These are phyloP conservation scores for Leishmania martiniquensis DNA, from an alignment of 208 protist species.

Conservation along the genomic window DNA sequence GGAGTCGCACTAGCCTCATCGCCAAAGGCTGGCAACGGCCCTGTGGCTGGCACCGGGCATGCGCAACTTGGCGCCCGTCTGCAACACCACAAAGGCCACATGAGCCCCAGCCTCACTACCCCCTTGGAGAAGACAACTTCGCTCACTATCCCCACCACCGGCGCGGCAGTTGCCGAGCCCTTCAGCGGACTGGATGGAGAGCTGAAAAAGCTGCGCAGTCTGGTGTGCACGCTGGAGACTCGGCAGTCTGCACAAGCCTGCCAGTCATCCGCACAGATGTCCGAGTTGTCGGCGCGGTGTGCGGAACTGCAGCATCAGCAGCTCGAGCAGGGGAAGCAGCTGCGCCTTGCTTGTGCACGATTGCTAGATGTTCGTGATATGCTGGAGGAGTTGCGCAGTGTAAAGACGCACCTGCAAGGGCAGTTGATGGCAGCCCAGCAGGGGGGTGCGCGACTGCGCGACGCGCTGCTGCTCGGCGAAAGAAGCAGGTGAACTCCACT, in stretches of 20 bases:
- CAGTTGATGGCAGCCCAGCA: constrained; percentile 35
- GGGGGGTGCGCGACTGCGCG: constrained; percentile 29
- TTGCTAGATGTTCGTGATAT: constrained; percentile 22
- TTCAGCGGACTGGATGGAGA: constrained; percentile 18
- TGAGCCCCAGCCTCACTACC: not conserved
- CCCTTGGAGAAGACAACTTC: not conserved
- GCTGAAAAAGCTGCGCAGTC: constrained; percentile 29
- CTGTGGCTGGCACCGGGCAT: not conserved
- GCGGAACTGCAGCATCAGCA: constrained; percentile 31
- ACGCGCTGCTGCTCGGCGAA: constrained; percentile 23
- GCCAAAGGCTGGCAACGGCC: not conserved
- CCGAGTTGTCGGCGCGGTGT: constrained; percentile 17
- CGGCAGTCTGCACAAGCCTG: constrained; percentile 28
- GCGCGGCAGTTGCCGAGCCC: not conserved
- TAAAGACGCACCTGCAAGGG: constrained; percentile 44
- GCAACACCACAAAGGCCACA: not conserved
- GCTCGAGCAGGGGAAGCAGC: constrained; percentile 14
- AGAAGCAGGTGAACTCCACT: not conserved
- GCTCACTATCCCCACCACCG: not conserved
- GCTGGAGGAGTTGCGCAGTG: constrained; percentile 28
- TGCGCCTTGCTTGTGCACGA: constrained; percentile 25
- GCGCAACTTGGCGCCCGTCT: not conserved
- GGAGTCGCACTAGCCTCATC: not conserved
- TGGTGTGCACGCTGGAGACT: constrained; percentile 29
- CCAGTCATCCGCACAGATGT: constrained; percentile 21